Base-by-base conservation (phyloP, 2,329 filamentous ascomycete species). In the Pseudocercospora ulei region DNA sequence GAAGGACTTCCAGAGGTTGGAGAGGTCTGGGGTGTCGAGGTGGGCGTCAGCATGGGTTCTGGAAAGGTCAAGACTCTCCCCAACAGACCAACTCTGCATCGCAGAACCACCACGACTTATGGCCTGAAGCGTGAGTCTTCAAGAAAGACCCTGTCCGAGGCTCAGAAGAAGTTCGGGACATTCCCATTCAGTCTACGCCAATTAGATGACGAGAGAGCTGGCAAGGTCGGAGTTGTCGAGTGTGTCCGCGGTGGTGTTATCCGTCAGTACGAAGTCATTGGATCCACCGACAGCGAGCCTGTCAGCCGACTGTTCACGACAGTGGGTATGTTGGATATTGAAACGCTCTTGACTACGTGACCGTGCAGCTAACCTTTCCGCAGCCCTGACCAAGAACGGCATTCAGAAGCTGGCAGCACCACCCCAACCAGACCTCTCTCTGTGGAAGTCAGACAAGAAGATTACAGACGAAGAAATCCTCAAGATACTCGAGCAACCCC, bases 121-220 rank as follows among this genome's bases (percentile, higher is more conserved):
- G 79, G 78, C 46, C 73, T 98, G 51, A 98, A 96, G 78, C 80
- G 90, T 52, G 85, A 85, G 45, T 93, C 84, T 51, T 95, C 88
- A 36, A 78, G 88, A 61, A 84, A 92, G 66, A 81, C 88, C 34
- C 73, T 96, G 37, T 93, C 87, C 30, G 90, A 96, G 68, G 81
- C 94, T 46, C 80, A 92, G 63, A 92, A 88, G 78, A 95, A 88
- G 70, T 98, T 96, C 60, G 87, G 88, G 51, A 85, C 77, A 47
- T 98, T 98, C 74, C 90, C 90, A 55, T 98, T 98, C 76, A 93
- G 84, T 67, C 73, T 96, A 70, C 77, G 90, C 60, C 90, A 98
- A 70, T 76, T 98, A 47, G 88, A 95, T 48, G 88, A 96, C 57
- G 90, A 98, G 75, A 81, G 88, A 59, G 79, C 87, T 51, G 90